A percentile compares a stretch with the other conserved stretches of the same genome.
Conservation (phyloP, 345 rosid species). For the Hibiscus trionum region DNA sequence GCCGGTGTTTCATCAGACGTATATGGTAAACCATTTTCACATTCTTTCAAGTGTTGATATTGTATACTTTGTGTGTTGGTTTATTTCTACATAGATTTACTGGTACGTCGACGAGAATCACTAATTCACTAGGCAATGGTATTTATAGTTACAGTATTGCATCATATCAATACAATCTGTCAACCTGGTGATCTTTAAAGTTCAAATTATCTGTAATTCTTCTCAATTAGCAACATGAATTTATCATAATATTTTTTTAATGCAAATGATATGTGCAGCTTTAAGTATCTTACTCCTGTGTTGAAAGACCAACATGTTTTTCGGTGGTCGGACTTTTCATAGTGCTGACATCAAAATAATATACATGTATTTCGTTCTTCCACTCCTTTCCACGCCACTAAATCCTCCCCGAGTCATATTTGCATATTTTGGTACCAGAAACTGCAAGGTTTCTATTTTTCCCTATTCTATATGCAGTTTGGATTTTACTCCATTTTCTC, state of each 20-base stretch:
- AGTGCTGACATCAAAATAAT: background rate
- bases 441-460: background rate
- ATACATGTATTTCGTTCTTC: background rate
- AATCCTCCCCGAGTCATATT: background rate
- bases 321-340: background rate
- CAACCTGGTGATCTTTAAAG: background rate
- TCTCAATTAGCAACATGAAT: background rate
- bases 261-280: background rate
- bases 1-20: constrained; percentile 71
- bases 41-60: background rate
- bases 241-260: background rate
- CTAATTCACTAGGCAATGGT: background rate
- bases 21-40: constrained; percentile 26
- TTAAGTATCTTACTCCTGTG: background rate
- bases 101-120: background rate
- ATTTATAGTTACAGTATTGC: background rate
- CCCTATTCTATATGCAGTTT: background rate
- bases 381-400: background rate
- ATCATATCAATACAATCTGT: background rate
- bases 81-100: background rate
- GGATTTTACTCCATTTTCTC: background rate
- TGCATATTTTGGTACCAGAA: background rate
- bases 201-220: background rate
- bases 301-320: background rate
- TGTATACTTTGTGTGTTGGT: background rate